phyloP scores from a whole-genome alignment of 2,329 filamentous ascomycete species.

The Thermothelomyces thermophilus region DNA sequence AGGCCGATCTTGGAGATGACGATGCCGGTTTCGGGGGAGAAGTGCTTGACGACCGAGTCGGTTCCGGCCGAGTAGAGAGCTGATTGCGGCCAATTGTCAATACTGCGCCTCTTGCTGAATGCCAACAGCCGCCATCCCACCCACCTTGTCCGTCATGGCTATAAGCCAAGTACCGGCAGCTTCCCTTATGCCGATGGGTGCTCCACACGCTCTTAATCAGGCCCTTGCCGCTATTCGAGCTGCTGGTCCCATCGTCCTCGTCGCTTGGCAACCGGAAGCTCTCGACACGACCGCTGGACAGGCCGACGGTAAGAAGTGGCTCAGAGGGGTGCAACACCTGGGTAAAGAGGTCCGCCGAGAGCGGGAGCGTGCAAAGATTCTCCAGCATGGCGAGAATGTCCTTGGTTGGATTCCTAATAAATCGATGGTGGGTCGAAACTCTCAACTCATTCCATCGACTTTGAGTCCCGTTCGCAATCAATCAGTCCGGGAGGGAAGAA shows the following conservation, averaged over 20 bases:
- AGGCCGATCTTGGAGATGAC: constrained; percentile 80
- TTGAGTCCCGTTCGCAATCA: constrained; percentile 1
- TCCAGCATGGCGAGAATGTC: constrained; percentile 63
- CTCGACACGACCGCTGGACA: constrained; percentile 79
- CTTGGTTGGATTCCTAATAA: neutral
- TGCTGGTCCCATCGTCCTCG: constrained; percentile 46
- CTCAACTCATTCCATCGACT: constrained; percentile 6
- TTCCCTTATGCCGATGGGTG: constrained; percentile 87
- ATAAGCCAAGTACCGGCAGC: constrained; percentile 77
- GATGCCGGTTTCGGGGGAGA: constrained; percentile 48
- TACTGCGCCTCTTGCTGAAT: neutral
- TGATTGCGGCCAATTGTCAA: constrained; percentile 25
- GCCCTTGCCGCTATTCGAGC: constrained; percentile 57
- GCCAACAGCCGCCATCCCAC: constrained; percentile 26
- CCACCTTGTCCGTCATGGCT: constrained; percentile 66
- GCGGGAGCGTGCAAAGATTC: constrained; percentile 82
- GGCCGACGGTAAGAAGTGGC: constrained; percentile 78
- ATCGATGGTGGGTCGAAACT: neutral
- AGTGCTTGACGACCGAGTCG: constrained; percentile 48
- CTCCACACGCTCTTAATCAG: constrained; percentile 79
- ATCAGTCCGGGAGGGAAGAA: neutral
- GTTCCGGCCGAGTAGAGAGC: constrained; percentile 59
- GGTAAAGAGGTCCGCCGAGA: constrained; percentile 79
- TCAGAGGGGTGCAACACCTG: constrained; percentile 80
- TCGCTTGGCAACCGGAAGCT: constrained; percentile 65